These are phyloP conservation scores for Neurospora sublineolata DNA, from an alignment of 495 filamentous ascomycete genomes.

Conservation along the genomic window DNA sequence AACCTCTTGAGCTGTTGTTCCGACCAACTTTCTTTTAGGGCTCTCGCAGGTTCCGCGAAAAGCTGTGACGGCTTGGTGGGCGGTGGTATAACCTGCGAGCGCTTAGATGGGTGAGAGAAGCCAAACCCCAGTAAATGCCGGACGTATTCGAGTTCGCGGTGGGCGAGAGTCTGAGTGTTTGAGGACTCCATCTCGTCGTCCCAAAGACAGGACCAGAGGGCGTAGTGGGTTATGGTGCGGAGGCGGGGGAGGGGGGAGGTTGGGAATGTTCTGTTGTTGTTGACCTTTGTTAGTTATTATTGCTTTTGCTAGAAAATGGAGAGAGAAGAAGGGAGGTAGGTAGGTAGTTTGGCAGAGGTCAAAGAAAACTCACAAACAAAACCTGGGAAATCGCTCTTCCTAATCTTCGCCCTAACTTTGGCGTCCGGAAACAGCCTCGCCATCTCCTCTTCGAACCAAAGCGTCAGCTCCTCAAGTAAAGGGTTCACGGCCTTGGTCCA, in stretches of 20 bases:
- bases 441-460: neutral
- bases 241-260: neutral
- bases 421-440: neutral
- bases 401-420: neutral
- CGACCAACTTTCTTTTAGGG: neutral
- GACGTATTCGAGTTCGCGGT: neutral
- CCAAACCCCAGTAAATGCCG: neutral
- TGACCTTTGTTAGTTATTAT: no score
- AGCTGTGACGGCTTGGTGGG: neutral
- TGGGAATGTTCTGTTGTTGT: neutral
- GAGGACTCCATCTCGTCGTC: neutral
- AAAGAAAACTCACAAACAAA: neutral
- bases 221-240: neutral
- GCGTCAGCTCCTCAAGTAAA: neutral
- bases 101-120: neutral
- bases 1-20: neutral
- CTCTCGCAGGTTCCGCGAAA: neutral
- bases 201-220: neutral
- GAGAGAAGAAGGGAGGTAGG: neutral
- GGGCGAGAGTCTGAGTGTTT: neutral
- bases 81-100: neutral
- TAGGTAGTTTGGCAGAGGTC: neutral
- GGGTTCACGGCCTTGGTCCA: neutral
- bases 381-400: neutral
- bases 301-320: neutral